These are phyloP conservation scores for Myrmaecium sp. DNA, from an alignment of 2,329 filamentous ascomycete species.

Conservation along the genomic window DNA sequence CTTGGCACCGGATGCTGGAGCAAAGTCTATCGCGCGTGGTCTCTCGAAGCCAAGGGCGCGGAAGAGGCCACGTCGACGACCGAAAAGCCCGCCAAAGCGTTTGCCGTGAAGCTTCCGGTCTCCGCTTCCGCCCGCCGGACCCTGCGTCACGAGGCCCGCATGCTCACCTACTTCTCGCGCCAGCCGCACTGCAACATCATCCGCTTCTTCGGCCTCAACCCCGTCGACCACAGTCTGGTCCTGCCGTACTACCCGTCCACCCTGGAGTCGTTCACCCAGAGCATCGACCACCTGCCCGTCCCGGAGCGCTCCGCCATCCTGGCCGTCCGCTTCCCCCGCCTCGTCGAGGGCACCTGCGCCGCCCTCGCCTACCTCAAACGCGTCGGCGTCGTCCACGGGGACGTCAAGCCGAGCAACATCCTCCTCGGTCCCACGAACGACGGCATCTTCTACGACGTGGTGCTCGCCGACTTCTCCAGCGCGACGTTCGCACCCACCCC, in stretches of 20 bases:
- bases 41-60: too few relatives aligned
- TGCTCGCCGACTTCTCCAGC: constrained; percentile 27
- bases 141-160: constrained; percentile 14
- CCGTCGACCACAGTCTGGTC: constrained; percentile 13
- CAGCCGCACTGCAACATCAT: constrained; percentile 12
- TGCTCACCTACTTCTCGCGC: constrained; percentile 16
- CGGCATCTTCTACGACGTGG: constrained; percentile 5
- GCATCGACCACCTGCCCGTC: constrained; percentile 10
- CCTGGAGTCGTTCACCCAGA: constrained; percentile 9
- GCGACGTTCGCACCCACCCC: constrained; percentile 6
- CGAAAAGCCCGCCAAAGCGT: constrained; percentile 10
- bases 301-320: constrained; percentile 17
- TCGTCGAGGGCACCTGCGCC: constrained; percentile 22
- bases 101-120: constrained; percentile 19
- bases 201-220: constrained; percentile 17
- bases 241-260: constrained; percentile 17
- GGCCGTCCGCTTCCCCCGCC: constrained; percentile 20
- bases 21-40: constrained; percentile 17
- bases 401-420: constrained; percentile 32
- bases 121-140: constrained; percentile 14
- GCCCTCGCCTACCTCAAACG: constrained; percentile 26
- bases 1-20: constrained; percentile 20
- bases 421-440: constrained; percentile 14
- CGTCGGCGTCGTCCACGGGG: constrained; percentile 24
- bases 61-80: too few relatives aligned